Percentiles rank a stretch among this genome's conserved stretches.
phyloP scores from a whole-genome alignment of 768 basidiomycete species.

The Suillus occidentalis region DNA sequence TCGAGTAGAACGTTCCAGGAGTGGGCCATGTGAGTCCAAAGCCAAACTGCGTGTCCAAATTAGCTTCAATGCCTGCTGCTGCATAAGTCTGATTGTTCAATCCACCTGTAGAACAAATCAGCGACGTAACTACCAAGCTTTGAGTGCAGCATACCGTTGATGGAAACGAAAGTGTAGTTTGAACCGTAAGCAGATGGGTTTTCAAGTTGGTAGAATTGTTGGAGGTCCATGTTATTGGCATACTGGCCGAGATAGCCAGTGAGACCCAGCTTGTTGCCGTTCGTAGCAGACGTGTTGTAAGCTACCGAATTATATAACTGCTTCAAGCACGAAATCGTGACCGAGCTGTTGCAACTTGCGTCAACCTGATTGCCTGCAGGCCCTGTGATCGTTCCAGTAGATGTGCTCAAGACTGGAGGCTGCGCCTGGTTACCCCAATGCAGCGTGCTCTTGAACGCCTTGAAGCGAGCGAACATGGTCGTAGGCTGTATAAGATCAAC shows the following conservation, averaged over 20 bases:
- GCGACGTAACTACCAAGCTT: background rate
- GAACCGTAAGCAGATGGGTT: conserved; percentile 49
- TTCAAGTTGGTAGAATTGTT: conserved; percentile 50
- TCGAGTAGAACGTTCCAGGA: conserved; percentile 59
- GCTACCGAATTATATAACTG: conserved; percentile 55
- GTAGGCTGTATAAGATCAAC: conserved; percentile 73
- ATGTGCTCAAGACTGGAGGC: conserved; percentile 1
- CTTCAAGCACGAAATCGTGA: conserved; percentile 54
- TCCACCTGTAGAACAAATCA: conserved; percentile 45
- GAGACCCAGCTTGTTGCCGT: conserved; percentile 52
- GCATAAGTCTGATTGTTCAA: conserved; percentile 54
- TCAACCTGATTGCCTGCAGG: conserved; percentile 43
- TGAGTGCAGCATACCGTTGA: conserved; percentile 45
- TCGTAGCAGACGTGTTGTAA: conserved; percentile 42
- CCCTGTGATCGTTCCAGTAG: conserved; percentile 20
- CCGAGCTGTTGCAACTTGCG: conserved; percentile 45
- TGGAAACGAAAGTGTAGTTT: conserved; percentile 51
- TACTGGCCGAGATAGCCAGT: conserved; percentile 55
- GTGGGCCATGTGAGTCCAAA: conserved; percentile 67
- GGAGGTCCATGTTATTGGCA: conserved; percentile 54
- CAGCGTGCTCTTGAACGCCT: conserved; percentile 43
- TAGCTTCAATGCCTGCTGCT: conserved; percentile 61
- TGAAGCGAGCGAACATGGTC: conserved; percentile 59
- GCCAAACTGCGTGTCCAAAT: conserved; percentile 67
- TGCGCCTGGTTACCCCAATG: conserved; percentile 25